phyloP scores from a whole-genome alignment of 2,329 filamentous ascomycete genomes.

The Pseudonectria buxi region DNA sequence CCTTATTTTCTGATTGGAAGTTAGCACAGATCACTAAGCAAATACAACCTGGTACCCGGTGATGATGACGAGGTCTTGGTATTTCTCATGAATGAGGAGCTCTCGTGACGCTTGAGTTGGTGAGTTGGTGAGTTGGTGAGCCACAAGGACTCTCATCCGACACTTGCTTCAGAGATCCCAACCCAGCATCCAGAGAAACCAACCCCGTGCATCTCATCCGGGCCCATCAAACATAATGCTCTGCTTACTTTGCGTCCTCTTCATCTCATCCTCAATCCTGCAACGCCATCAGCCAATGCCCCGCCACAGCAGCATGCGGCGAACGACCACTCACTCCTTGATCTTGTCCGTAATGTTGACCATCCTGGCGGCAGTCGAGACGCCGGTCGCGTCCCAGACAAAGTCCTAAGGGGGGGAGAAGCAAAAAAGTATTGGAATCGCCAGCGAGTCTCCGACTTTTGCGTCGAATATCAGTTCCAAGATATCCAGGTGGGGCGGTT shows the following conservation, averaged over 20 bases:
- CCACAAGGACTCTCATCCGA: too few relatives aligned
- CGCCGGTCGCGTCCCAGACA: constrained; percentile 15
- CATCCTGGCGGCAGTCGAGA: constrained; percentile 52
- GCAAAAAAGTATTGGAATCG: constrained; percentile 7
- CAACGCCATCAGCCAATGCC: constrained; percentile 16
- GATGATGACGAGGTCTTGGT: neutral
- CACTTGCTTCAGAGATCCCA: too few relatives aligned
- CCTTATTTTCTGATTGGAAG: constrained; percentile 77
- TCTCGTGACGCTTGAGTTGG: neutral
- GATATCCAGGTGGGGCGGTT: constrained; percentile 22
- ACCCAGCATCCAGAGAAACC: too few relatives aligned
- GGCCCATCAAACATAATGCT: neutral
- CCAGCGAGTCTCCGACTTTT: constrained; percentile 3
- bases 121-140: neutral
- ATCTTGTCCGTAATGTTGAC: constrained; percentile 99
- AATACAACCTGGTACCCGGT: neutral
- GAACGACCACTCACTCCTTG: constrained; percentile 68
- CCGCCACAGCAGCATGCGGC: constrained; percentile 1
- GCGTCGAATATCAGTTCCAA: constrained; percentile 9
- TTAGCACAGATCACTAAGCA: constrained; percentile 19
- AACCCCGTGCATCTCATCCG: neutral
- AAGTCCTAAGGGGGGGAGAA: constrained; percentile 4
- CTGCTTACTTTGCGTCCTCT: constrained; percentile 85
- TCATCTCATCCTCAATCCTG: constrained; percentile 99
- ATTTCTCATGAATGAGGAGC: too few relatives aligned